phyloP scores from a whole-genome alignment of 2,329 filamentous ascomycete species.

The Neonectria coccinea region DNA sequence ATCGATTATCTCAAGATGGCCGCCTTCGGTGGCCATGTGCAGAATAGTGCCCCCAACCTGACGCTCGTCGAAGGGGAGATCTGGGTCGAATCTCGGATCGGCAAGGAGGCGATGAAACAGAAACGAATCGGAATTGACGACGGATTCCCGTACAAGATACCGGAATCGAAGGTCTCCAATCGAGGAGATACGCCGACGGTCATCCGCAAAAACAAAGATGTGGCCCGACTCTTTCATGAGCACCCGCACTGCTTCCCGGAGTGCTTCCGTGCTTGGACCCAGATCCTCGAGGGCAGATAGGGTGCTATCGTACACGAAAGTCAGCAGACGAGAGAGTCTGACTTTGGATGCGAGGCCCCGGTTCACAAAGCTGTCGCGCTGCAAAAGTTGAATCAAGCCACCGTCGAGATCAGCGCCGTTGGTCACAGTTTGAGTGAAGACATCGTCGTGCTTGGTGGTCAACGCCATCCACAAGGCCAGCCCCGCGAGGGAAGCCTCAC shows the following conservation, averaged over 20 bases:
- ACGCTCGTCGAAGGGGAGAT: conserved; percentile 34
- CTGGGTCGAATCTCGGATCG: conserved; percentile 49
- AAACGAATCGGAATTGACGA: conserved; percentile 43
- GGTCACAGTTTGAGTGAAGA: conserved; percentile 41
- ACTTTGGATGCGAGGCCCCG: conserved; percentile 24
- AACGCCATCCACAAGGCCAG: conserved; percentile 46
- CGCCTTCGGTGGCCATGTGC: conserved; percentile 47
- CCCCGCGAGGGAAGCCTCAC: conserved; percentile 37
- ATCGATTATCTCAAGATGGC: conserved; percentile 44
- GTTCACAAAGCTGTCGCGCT: conserved; percentile 25
- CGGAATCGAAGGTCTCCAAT: conserved; percentile 39
- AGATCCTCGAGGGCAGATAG: conserved; percentile 20
- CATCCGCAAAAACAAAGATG: conserved; percentile 28
- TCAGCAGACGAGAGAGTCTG: conserved; percentile 39
- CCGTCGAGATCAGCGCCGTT: conserved; percentile 34
- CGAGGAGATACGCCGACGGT: conserved; percentile 10
- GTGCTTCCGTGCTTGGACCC: conserved; percentile 14
- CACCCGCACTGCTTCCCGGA: conserved; percentile 29
- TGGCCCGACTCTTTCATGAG: conserved; percentile 34
- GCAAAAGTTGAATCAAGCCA: conserved; percentile 34
- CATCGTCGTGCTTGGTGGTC: conserved; percentile 36
- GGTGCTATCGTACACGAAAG: conserved; percentile 42
- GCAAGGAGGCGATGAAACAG: conserved; percentile 44
- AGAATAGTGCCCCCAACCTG: conserved; percentile 44
- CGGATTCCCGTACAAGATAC: conserved; percentile 38